These are phyloP conservation scores for Talaromyces sp. DNA, from an alignment of 2,329 filamentous ascomycete genomes.

Conservation along the genomic window DNA sequence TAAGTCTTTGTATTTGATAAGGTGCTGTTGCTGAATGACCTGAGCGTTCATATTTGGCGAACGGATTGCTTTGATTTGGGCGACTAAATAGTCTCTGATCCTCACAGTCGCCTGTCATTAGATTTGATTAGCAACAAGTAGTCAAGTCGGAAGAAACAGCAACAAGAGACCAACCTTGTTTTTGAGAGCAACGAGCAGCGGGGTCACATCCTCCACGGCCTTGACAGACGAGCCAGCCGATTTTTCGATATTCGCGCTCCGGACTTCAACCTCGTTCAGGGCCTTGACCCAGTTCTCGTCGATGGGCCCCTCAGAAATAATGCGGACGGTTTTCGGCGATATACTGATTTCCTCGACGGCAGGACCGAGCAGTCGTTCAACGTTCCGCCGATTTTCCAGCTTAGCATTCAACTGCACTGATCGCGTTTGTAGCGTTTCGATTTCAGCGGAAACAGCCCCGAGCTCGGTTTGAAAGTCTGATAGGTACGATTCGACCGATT, in stretches of 20 bases:
- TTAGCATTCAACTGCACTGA: conserved; percentile 77
- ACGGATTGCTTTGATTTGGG: conserved; percentile 87
- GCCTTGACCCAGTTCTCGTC: conserved; percentile 85
- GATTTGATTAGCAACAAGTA: background rate
- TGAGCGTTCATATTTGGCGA: conserved; percentile 97
- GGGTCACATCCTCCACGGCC: conserved; percentile 75
- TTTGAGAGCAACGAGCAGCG: conserved; percentile 76
- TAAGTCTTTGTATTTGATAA: conserved; percentile 81
- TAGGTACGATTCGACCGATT: conserved; percentile 87
- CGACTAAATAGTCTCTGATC: conserved; percentile 88
- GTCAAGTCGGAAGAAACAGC: conserved; percentile 4
- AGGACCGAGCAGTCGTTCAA: conserved; percentile 81
- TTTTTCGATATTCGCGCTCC: conserved; percentile 65
- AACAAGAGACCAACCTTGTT: conserved; percentile 55
- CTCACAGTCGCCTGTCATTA: conserved; percentile 71
- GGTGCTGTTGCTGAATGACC: conserved; percentile 88
- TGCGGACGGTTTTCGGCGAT: conserved; percentile 73
- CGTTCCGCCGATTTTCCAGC: conserved; percentile 79
- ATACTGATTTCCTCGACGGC: conserved; percentile 89
- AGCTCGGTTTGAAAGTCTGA: conserved; percentile 91
- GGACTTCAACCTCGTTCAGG: conserved; percentile 75
- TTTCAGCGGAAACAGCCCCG: conserved; percentile 86
- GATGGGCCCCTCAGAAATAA: conserved; percentile 81
- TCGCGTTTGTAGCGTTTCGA: conserved; percentile 83
- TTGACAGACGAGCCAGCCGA: conserved; percentile 59